phyloP scores from a whole-genome alignment of 2,329 filamentous ascomycete genomes.

The Akanthomyces uredinophilus region DNA sequence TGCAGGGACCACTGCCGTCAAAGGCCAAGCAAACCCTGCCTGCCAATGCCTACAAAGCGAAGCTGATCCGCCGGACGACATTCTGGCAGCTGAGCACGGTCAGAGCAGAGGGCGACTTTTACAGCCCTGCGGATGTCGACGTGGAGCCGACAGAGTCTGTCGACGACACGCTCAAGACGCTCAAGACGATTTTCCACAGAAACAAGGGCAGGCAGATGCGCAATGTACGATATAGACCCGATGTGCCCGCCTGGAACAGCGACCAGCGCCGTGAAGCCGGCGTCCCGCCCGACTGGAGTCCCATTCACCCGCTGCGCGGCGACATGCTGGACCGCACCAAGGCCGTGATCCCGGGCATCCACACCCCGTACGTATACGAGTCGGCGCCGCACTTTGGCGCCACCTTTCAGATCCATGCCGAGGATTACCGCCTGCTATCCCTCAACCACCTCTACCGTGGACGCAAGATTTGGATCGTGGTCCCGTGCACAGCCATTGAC shows the following conservation, averaged over 20 bases:
- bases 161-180: constrained; percentile 26
- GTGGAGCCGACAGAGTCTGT: constrained; percentile 23
- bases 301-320: constrained; percentile 33
- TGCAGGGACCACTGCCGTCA: constrained; percentile 28
- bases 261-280: constrained; percentile 31
- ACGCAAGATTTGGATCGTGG: constrained; percentile 36
- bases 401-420: constrained; percentile 37
- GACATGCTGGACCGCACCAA: constrained; percentile 33
- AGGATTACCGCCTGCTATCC: constrained; percentile 35
- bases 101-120: constrained; percentile 29
- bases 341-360: constrained; percentile 35
- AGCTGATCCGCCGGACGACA: constrained; percentile 29
- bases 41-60: constrained; percentile 33
- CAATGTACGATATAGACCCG: constrained; percentile 33
- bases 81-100: constrained; percentile 35
- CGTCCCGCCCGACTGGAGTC: constrained; percentile 30
- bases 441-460: constrained; percentile 36
- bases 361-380: constrained; percentile 37
- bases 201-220: constrained; percentile 33
- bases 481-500: constrained; percentile 32
- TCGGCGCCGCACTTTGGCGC: constrained; percentile 34
- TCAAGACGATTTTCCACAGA: constrained; percentile 32
- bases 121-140: constrained; percentile 21
- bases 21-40: constrained; percentile 26
- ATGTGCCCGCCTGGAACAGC: constrained; percentile 34